Conservation (phyloP, 2,329 filamentous ascomycete genomes). For the Geoglossum cookeanum region DNA sequence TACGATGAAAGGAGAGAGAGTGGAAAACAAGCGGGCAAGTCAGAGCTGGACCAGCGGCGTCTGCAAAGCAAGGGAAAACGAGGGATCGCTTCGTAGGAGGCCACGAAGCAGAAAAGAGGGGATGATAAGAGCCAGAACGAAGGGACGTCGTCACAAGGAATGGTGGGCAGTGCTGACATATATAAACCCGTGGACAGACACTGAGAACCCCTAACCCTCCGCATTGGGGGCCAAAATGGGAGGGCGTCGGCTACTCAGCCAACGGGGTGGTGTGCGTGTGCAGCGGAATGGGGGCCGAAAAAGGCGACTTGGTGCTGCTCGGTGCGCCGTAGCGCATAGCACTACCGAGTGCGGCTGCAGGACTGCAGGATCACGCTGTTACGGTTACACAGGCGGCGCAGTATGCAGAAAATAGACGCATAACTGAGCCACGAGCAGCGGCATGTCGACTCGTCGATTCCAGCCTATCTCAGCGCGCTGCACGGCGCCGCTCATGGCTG, state of each 20-base stretch:
- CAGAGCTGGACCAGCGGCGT: background rate
- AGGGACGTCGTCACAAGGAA: background rate
- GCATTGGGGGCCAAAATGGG: background rate
- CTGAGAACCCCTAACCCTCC: background rate
- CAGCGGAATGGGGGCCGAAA: background rate
- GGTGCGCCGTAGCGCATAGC: too few relatives aligned
- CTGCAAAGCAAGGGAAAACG: background rate
- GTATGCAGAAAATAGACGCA: too few relatives aligned
- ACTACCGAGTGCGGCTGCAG: background rate
- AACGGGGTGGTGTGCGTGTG: background rate
- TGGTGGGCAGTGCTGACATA: background rate
- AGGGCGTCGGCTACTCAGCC: background rate
- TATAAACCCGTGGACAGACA: background rate
- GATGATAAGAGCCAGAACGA: background rate
- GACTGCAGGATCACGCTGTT: background rate
- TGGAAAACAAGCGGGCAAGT: background rate
- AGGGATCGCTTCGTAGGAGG: background rate
- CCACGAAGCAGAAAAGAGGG: background rate
- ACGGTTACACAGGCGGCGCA: too few relatives aligned
- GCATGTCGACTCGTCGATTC: too few relatives aligned
- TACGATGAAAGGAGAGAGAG: background rate
- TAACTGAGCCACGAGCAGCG: too few relatives aligned
- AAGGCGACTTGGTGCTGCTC: background rate
- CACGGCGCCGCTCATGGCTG: too few relatives aligned
- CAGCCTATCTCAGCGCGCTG: too few relatives aligned